Percentiles rank a stretch among this genome's conserved stretches.
phyloP scores from a whole-genome alignment of 768 basidiomycete species.

The Glaciozyma antarctica region DNA sequence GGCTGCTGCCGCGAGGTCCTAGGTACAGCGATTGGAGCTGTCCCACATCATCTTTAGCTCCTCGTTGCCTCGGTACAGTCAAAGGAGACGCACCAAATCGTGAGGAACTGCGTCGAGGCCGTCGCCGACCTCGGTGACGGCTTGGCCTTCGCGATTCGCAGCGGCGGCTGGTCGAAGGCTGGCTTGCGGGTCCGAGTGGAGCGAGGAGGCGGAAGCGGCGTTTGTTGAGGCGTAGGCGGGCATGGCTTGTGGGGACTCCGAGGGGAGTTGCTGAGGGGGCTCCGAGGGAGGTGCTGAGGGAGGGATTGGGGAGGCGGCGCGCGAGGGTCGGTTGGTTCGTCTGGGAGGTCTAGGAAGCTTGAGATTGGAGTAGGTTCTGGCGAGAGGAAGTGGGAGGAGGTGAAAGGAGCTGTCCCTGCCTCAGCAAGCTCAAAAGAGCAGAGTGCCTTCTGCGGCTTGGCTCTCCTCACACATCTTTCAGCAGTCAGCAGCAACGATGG shows the following conservation, averaged over 20 bases:
- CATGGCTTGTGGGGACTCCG: conserved; percentile 75
- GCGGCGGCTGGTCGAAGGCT: too few relatives aligned
- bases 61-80: conserved; percentile 38
- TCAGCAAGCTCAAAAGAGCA: conserved; percentile 33
- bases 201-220: too few relatives aligned
- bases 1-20: conserved; percentile 30
- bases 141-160: too few relatives aligned
- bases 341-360: too few relatives aligned
- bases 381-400: too few relatives aligned
- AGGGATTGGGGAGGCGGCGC: conserved; percentile 40
- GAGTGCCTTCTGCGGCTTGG: conserved; percentile 31
- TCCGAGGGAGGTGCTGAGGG: conserved; percentile 66
- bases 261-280: conserved; percentile 69
- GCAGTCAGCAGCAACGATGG: neutral
- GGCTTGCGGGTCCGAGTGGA: too few relatives aligned
- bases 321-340: too few relatives aligned
- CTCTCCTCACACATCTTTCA: neutral
- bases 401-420: too few relatives aligned
- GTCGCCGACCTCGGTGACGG: conserved; percentile 49
- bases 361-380: too few relatives aligned
- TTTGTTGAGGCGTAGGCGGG: conserved; percentile 43
- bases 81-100: conserved; percentile 28
- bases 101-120: too few relatives aligned
- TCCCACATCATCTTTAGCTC: conserved; percentile 29
- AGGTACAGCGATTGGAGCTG: conserved; percentile 31